A percentile compares a stretch with the other conserved stretches of the same genome.
These are phyloP conservation scores for Penicillium sp. DNA, from an alignment of 2,329 filamentous ascomycete species.

Conservation along the genomic window DNA sequence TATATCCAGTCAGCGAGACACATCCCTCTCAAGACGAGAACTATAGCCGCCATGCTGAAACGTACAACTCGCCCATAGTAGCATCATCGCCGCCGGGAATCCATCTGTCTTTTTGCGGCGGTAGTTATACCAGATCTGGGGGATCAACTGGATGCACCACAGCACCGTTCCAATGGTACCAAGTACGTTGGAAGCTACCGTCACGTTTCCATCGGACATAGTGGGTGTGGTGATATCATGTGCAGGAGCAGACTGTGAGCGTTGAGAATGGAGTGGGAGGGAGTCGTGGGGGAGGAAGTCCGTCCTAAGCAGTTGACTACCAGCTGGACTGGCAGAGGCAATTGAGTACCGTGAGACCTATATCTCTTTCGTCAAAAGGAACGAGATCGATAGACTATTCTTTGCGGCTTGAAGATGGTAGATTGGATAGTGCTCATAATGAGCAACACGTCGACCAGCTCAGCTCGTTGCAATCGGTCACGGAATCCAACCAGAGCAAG, in stretches of 20 bases:
- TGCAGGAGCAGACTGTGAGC: not conserved
- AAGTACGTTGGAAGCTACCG: conserved; percentile 40
- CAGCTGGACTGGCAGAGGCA: not conserved
- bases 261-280: not conserved
- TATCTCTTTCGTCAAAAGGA: too few relatives aligned
- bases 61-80: conserved; percentile 62
- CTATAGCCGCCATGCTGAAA: not conserved
- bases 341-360: not conserved
- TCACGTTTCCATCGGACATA: conserved; percentile 27
- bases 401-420: not conserved
- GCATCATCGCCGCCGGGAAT: conserved; percentile 62
- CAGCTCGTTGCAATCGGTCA: not conserved
- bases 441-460: not conserved
- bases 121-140: conserved; percentile 64
- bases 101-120: conserved; percentile 63
- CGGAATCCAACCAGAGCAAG: not conserved
- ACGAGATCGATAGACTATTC: not conserved
- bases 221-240: not conserved
- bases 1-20: not conserved
- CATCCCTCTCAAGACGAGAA: not conserved
- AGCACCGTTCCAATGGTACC: conserved; percentile 46
- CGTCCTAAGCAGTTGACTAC: not conserved
- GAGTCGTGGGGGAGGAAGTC: not conserved
- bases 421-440: not conserved
- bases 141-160: conserved; percentile 44